Conservation (phyloP, 495 filamentous ascomycete genomes). For the Xylaria flabelliformis region DNA sequence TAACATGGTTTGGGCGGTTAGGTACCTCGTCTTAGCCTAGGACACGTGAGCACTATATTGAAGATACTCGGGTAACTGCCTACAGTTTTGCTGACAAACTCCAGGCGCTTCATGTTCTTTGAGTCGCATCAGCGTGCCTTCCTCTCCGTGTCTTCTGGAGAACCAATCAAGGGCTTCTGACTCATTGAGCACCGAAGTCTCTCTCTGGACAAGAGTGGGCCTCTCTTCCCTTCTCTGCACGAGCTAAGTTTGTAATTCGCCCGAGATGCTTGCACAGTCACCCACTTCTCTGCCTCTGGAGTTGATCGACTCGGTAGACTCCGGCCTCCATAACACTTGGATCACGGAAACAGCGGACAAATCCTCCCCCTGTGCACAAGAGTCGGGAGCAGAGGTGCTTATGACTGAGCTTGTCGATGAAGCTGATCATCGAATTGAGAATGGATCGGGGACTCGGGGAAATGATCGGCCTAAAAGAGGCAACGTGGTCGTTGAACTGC, state of each 20-base stretch:
- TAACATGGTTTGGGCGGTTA: not conserved
- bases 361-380: not conserved
- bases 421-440: not conserved
- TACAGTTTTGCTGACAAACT: not conserved
- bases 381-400: not conserved
- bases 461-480: not conserved
- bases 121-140: not conserved
- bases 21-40: not conserved
- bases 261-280: conserved; percentile 10
- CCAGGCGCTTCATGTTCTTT: not conserved
- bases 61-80: not conserved
- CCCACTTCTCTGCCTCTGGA: not conserved
- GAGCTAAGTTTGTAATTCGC: too few relatives aligned
- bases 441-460: not conserved
- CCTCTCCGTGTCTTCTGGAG: not conserved
- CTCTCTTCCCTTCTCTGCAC: not conserved
- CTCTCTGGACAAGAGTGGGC: not conserved
- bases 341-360: not conserved
- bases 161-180: not conserved
- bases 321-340: not conserved
- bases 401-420: not conserved
- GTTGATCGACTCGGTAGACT: not conserved
- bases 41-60: not conserved
- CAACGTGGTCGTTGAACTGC: conserved; percentile 35
- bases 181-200: not conserved